A percentile compares a stretch with the other conserved stretches of the same genome.
Conservation (phyloP, 331 rosid genomes). For the Malus hybrid region DNA sequence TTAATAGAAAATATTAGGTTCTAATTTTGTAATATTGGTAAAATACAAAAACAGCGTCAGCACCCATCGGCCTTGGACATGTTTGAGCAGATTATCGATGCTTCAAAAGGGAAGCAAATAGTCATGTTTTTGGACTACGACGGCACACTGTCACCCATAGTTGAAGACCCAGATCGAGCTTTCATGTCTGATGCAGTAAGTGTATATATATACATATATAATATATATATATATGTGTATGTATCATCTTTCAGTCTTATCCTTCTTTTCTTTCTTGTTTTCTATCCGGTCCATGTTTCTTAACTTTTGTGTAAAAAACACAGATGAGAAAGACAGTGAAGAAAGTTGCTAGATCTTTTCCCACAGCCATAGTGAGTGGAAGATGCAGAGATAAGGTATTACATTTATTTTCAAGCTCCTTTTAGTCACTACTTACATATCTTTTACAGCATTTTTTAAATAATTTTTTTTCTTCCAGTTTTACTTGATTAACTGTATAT, state of each 20-base stretch:
- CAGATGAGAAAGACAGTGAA: constrained; percentile 94
- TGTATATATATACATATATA: background rate
- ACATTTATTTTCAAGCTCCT: constrained; percentile 20
- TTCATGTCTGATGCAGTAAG: constrained; percentile 78
- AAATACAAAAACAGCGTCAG: constrained; percentile 31
- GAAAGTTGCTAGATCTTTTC: constrained; percentile 65
- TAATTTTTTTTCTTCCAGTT: background rate
- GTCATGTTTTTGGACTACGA: constrained; percentile 91
- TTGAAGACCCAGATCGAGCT: constrained; percentile 81
- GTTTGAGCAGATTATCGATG: constrained; percentile 73
- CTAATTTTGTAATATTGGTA: background rate
- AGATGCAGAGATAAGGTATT: constrained; percentile 94
- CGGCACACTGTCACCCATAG: constrained; percentile 90
- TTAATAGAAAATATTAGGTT: background rate
- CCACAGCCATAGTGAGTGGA: constrained; percentile 93
- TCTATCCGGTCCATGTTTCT: background rate
- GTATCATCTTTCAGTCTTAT: background rate
- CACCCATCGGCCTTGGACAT: constrained; percentile 89
- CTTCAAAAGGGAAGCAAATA: constrained; percentile 72
- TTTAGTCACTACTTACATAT: background rate
- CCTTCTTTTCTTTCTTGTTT: background rate
- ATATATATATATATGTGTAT: background rate
- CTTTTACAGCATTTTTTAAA: background rate
- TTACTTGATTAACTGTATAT: background rate
- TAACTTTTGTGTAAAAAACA: background rate